These are phyloP conservation scores for Psophocarpus tetragonolobus DNA, from an alignment of 306 rosid species.

Conservation along the genomic window DNA sequence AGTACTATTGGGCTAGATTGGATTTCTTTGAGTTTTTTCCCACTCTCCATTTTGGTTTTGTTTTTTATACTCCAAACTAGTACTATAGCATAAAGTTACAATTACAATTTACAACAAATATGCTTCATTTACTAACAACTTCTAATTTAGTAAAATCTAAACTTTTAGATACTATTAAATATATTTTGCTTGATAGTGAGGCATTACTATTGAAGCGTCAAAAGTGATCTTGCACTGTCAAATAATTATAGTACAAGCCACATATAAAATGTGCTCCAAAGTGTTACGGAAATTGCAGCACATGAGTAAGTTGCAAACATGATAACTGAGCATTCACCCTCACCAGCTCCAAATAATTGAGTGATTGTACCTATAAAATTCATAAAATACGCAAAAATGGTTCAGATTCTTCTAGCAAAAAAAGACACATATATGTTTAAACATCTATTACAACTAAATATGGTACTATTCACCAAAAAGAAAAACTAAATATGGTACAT, in stretches of 20 bases:
- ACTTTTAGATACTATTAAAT: neutral
- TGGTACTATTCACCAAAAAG: too few relatives aligned
- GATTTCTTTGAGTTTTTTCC: neutral
- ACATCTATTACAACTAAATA: too few relatives aligned
- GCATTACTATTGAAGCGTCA: neutral
- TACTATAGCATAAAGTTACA: neutral
- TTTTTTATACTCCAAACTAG: neutral
- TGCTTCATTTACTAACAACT: neutral
- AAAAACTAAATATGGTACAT: too few relatives aligned
- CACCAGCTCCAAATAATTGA: slow-evolving; percentile 40
- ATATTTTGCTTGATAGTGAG: neutral
- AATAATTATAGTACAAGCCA: slow-evolving; percentile 31
- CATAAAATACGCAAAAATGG: neutral
- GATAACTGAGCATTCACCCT: slow-evolving; percentile 39
- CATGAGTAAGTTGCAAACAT: slow-evolving; percentile 33
- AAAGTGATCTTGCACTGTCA: neutral
- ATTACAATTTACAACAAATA: neutral
- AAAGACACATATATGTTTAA: too few relatives aligned
- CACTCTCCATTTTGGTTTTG: neutral
- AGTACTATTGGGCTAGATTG: too few relatives aligned
- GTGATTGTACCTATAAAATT: slow-evolving; percentile 28
- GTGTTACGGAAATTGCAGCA: slow-evolving; percentile 25
- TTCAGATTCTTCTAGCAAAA: neutral
- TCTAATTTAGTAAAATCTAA: neutral
- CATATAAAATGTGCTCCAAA: slow-evolving; percentile 34